Conservation (phyloP, 2,329 filamentous ascomycete species). For the Calonectria henricotiae region DNA sequence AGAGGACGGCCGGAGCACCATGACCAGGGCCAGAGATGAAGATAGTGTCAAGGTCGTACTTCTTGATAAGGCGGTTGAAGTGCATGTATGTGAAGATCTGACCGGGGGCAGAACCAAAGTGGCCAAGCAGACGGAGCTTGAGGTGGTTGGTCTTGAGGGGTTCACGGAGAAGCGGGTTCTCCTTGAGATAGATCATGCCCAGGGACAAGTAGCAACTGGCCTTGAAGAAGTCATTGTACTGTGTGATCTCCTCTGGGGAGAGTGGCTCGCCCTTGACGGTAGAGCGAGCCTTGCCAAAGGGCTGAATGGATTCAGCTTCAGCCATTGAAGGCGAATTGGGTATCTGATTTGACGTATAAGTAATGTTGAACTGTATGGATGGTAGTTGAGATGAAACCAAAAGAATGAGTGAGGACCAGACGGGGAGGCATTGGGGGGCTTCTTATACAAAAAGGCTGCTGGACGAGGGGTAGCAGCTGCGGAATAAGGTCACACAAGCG, state of each 20-base stretch:
- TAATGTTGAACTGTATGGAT: slow-evolving; percentile 47
- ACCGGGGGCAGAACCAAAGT: slow-evolving; percentile 86
- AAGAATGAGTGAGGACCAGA: slow-evolving; percentile 27
- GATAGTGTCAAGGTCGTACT: slow-evolving; percentile 81
- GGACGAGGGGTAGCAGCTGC: slow-evolving; percentile 36
- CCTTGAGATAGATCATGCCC: slow-evolving; percentile 85
- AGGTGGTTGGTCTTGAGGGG: slow-evolving; percentile 80
- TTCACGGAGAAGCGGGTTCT: slow-evolving; percentile 81
- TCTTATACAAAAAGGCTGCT: slow-evolving; percentile 48
- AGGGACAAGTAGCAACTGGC: slow-evolving; percentile 83
- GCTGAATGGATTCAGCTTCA: slow-evolving; percentile 72
- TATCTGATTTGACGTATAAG: slow-evolving; percentile 33
- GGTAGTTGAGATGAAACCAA: slow-evolving; percentile 48
- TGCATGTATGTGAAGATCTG: slow-evolving; percentile 88
- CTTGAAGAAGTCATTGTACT: slow-evolving; percentile 82
- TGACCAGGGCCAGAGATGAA: slow-evolving; percentile 86
- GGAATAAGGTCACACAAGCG: slow-evolving; percentile 34
- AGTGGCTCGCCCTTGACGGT: slow-evolving; percentile 76
- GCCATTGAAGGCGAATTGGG: slow-evolving; percentile 53
- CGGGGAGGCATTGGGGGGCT: slow-evolving; percentile 38
- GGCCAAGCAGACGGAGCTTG: slow-evolving; percentile 82
- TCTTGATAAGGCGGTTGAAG: slow-evolving; percentile 87
- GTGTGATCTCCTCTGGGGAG: slow-evolving; percentile 76
- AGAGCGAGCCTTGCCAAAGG: slow-evolving; percentile 77
- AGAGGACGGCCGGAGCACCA: slow-evolving; percentile 82